Base-by-base conservation (phyloP, 371 early-diverging fungal species). In the Basidiobolus meristosporus region DNA sequence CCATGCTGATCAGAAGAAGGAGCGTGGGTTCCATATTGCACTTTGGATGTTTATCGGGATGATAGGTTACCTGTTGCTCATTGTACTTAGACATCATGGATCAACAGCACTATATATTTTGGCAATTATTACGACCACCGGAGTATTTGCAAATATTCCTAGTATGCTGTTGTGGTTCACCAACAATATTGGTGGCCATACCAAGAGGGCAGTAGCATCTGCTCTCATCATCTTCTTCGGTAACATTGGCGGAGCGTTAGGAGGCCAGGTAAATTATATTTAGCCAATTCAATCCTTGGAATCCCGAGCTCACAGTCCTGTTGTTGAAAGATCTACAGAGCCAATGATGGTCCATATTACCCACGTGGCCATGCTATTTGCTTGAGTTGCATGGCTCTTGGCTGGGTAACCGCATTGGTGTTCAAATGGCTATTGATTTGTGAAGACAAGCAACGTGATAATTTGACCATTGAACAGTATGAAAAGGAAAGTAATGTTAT, bases 161-260 rank as follows among this genome's bases (percentile, higher is more conserved):
- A 50, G 70, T 29, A 70, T 68, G 66, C 46, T 76, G 10, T 56
- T 60, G 1, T 76, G 73, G 72, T 65, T 70, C 46, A 60, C 66
- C 2, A 66, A 60, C 49, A 73, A 71, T 31, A 58, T 73, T 35
- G 68, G 65, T 43, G 77, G 77, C 0, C 68, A 71, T 38, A 70
- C 70, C 16, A 76, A 76, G 51, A 59, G 70, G 31, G 72, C 64
- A 50, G 66, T 63, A 23, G 73, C 65, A 0, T 54, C 61, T 9
- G 76, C 73, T 7, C 53, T 67, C 31, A 65, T 69, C 29, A 65
- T 75, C 38, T 59, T 63, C 1, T 57, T 72, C 37, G 78, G 79
- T 40, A 75, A 72, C 30, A 52, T 73, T 21, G 71, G 76, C 33
- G 77, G 73, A 21, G 61, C 32, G 10, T 11, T 43, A 7, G 16